These are phyloP conservation scores for Penicillium canariense DNA, from an alignment of 495 filamentous ascomycete genomes.

Conservation along the genomic window DNA sequence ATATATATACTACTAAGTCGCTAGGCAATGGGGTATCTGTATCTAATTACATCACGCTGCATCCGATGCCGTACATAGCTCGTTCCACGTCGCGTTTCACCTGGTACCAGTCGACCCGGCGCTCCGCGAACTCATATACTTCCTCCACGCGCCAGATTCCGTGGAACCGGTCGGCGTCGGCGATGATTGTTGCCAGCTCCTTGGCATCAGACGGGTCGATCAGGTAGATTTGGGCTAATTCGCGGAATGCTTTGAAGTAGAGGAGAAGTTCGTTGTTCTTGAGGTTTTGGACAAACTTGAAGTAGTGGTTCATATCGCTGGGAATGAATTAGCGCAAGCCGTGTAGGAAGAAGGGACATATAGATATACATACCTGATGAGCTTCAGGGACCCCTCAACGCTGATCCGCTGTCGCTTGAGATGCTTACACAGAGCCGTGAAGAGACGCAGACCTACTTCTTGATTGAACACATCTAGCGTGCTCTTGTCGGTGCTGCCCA, in stretches of 20 bases:
- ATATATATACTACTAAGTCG: conserved; percentile 6
- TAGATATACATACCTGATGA: conserved; percentile 64
- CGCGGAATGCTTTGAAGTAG: conserved; percentile 89
- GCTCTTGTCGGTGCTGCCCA: conserved; percentile 91
- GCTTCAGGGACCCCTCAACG: conserved; percentile 82
- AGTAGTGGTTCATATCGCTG: conserved; percentile 93
- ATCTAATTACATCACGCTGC: conserved; percentile 67
- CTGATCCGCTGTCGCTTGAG: conserved; percentile 92
- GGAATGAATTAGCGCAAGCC: conserved; percentile 9
- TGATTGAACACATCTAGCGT: conserved; percentile 98
- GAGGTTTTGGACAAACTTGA: conserved; percentile 75
- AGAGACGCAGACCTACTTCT: conserved; percentile 91
- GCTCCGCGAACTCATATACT: conserved; percentile 94
- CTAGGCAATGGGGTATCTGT: conserved; percentile 32
- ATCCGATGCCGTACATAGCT: conserved; percentile 97
- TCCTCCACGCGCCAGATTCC: conserved; percentile 95
- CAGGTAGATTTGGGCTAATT: conserved; percentile 92
- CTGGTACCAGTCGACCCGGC: conserved; percentile 90
- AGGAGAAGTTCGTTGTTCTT: conserved; percentile 77
- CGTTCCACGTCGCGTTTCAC: conserved; percentile 87
- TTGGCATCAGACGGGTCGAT: conserved; percentile 87
- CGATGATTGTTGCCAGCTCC: conserved; percentile 92
- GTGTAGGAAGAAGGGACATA: neutral
- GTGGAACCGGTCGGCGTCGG: conserved; percentile 82
- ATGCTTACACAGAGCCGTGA: conserved; percentile 90